Base-by-base conservation (phyloP, 2,329 filamentous ascomycete genomes). In the Pyrenochaeta sp. region DNA sequence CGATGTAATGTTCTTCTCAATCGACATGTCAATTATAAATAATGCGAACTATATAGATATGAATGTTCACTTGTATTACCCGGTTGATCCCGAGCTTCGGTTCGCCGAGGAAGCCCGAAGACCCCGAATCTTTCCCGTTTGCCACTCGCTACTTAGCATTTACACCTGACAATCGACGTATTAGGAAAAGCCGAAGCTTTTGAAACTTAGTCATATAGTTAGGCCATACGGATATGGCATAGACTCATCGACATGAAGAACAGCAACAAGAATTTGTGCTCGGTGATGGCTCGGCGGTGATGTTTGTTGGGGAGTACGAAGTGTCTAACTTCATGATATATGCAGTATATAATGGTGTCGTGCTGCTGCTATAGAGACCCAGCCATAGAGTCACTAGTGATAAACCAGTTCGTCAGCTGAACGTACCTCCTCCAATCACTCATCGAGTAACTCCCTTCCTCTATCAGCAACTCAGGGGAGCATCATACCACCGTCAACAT, bases 261-360 rank as follows among this genome's bases (percentile, higher is more conserved):
- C 3, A 2, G 10, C 19, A 15, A 12, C 27, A 30, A 22, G 13
- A 34, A 19, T 30, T 6, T 32, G 28, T 52, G n/a, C 50, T 61
- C 61, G 61, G 61, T 24, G 61, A 63, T 61, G 48, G 27, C 52
- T 63, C 61, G 61, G 61, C 30, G 22, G 28, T 49, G 19, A 22
- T 24, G 1, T 45, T 53, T 58, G 45, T 55, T 54, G 52, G 39
- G 19, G 37, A 46, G 19, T n/a, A 5, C 25, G 28, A n/a, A 45
- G 9, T 27, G 25, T 39, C 13, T 28, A 1, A 24, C 10, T 27
- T 40, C 3, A 49, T 19, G 9, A 46, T 46, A 24, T 7, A 19
- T 30, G 9, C 19, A 36, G 13, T 53, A 45, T 46, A 45, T 50
- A 50, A 2, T 42, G 48, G 19, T 5, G 24, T 2, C 36, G 49